These are phyloP conservation scores for Ormosia emarginata DNA, from an alignment of 306 rosid genomes.

Conservation along the genomic window DNA sequence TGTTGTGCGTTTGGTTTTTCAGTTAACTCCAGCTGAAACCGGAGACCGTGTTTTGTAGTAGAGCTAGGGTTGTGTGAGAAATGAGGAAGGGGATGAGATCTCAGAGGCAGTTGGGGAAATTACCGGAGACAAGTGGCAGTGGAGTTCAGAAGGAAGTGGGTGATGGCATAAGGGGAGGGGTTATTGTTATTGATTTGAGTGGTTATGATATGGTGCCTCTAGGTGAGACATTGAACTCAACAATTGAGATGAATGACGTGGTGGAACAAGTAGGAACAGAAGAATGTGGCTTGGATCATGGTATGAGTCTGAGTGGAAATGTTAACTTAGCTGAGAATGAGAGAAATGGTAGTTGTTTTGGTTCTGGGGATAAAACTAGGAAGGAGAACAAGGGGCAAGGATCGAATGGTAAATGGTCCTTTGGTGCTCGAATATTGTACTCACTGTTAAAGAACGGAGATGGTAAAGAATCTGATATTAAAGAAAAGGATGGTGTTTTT, in stretches of 20 bases:
- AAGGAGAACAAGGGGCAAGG: slow-evolving; percentile 6
- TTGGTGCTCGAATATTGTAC: slow-evolving; percentile 40
- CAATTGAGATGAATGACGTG: not conserved
- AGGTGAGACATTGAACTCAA: not conserved
- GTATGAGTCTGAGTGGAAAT: not conserved
- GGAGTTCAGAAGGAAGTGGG: not conserved
- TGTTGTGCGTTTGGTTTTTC: not conserved
- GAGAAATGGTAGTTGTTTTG: not conserved
- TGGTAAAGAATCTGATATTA: not conserved
- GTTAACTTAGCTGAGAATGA: slow-evolving; percentile 24
- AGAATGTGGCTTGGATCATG: too few relatives aligned
- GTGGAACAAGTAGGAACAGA: too few relatives aligned
- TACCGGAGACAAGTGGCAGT: not conserved
- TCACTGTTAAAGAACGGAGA: slow-evolving; percentile 31
- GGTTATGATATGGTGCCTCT: slow-evolving; percentile 13
- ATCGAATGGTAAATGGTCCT: slow-evolving; percentile 13
- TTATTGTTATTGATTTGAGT: slow-evolving; percentile 9
- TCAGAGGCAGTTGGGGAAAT: slow-evolving; percentile 14
- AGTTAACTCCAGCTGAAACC: not conserved
- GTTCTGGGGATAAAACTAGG: not conserved
- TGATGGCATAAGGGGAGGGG: slow-evolving; percentile 9
- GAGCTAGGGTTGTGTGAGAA: slow-evolving; percentile 11
- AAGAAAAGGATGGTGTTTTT: slow-evolving; percentile 16
- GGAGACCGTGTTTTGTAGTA: slow-evolving; percentile 17
- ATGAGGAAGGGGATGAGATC: slow-evolving; percentile 48